Evolutionary conservation across 2,329 filamentous ascomycete species (phyloP), one percentile per base, ranked within the genome.

Genomic region (Capronia coronata): DNA sequence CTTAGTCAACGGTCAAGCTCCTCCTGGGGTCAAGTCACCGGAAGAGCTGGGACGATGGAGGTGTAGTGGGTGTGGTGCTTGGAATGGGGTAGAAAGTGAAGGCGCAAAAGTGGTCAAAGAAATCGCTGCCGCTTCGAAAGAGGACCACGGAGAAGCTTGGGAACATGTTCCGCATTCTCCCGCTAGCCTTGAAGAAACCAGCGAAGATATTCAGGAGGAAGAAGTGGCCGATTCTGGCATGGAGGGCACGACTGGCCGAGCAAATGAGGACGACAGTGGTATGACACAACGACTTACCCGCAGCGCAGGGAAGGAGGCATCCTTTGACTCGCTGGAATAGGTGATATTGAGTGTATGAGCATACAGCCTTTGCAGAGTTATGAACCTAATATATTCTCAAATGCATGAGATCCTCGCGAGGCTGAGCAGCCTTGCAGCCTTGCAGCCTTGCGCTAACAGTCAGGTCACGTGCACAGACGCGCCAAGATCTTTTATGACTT

Each of bases 1-100:
- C 23, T 77, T 96, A 1, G 90, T 98, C 41, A 98, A 98, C 64
- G 93, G 94, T 0, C 93, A 96, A 65, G 93, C 93, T 2, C 90
- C 93, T 1, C 91, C 93, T 0, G 93, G 93, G 1, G 83, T 86
- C 0, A 84, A 81, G 59, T 79, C 75, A 0, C 70, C 91, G 1
- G 80, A 86, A 32, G 90, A 96, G 44, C 63, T 98, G 1, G 93
- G 91, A 1, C 75, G 76, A 54, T 98, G 93, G 93, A 82, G 83
- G 52, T 98, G 93, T 67, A 85, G 87, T 65, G 80, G 80, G n/a
- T 98, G 93, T 63, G 83, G 84, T 8, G 75, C 80, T 1, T 77
- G 78, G 71, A 98, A 98, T 64, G 91, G 91, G 0, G 48, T 51
- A 3, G 57, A 61, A 80, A 86, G 61, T 54, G 86, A 91, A 65